These are phyloP conservation scores for Conringia planisiliqua DNA, from an alignment of 345 rosid species.

Conservation along the genomic window DNA sequence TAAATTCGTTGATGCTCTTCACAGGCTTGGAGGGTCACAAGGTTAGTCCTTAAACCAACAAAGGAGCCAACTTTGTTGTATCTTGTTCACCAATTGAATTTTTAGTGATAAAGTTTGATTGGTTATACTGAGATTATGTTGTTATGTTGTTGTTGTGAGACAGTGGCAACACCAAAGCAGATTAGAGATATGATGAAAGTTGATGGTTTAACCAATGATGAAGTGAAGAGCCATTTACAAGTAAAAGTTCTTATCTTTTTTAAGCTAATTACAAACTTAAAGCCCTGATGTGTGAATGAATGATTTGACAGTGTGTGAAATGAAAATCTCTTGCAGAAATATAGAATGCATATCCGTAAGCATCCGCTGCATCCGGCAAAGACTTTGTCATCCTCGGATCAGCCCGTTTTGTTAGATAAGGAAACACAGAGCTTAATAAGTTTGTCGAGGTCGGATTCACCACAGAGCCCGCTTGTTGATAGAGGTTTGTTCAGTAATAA, in stretches of 20 bases:
- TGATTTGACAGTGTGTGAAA: slow-evolving; percentile 1
- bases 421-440: slow-evolving; percentile 38
- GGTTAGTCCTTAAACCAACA: background rate
- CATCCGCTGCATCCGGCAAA: slow-evolving; percentile 37
- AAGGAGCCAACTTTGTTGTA: background rate
- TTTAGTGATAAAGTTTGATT: background rate
- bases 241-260: slow-evolving; percentile 31
- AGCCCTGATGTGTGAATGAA: background rate
- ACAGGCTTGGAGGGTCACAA: slow-evolving; percentile 36
- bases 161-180: slow-evolving; percentile 84
- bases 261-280: background rate
- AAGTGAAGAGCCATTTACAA: slow-evolving; percentile 93
- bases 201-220: slow-evolving; percentile 86
- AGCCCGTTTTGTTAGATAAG: slow-evolving; percentile 9
- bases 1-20: slow-evolving; percentile 65
- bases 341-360: slow-evolving; percentile 68
- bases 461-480: slow-evolving; percentile 53
- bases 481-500: slow-evolving; percentile 41
- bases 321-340: slow-evolving; percentile 52
- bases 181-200: slow-evolving; percentile 75
- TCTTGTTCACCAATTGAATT: background rate
- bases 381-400: slow-evolving; percentile 36
- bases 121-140: slow-evolving; percentile 22
- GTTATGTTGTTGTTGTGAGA: slow-evolving; percentile 24
- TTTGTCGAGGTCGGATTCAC: slow-evolving; percentile 52